Conservation (phyloP, 257 asterid genomes). For the Cynanchum wilfordii region DNA sequence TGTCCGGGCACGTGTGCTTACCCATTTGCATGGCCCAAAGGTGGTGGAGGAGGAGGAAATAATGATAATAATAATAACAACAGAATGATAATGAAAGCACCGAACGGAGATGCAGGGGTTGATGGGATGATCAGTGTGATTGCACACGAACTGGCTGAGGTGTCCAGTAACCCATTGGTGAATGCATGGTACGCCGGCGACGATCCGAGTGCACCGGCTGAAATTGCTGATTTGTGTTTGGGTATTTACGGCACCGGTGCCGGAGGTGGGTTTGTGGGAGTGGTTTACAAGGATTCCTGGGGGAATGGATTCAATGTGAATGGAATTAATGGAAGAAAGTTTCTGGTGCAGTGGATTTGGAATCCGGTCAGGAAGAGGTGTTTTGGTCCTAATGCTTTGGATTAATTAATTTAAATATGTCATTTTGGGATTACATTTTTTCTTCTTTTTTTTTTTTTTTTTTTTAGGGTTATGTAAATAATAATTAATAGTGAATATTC, state of each 20-base stretch:
- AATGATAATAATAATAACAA: neutral
- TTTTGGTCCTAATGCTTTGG: constrained; percentile 70
- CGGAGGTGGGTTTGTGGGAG: constrained; percentile 66
- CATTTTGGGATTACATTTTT: too few relatives aligned
- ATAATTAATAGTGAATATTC: neutral
- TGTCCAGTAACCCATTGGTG: constrained; percentile 58
- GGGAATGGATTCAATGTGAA: constrained; percentile 59
- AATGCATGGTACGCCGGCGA: constrained; percentile 82
- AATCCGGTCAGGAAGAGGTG: constrained; percentile 49
- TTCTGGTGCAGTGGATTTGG: constrained; percentile 89
- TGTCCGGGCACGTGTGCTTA: constrained; percentile 74
- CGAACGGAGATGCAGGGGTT: constrained; percentile 55
- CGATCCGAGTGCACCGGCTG: constrained; percentile 63
- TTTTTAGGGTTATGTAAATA: neutral
- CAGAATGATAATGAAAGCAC: constrained; percentile 36
- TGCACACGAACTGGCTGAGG: constrained; percentile 76
- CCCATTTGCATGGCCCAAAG: constrained; percentile 60
- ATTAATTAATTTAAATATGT: constrained; percentile 17
- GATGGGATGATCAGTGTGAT: constrained; percentile 91
- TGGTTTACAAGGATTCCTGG: constrained; percentile 42
- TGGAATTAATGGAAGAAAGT: constrained; percentile 65
- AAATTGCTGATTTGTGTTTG: constrained; percentile 66
- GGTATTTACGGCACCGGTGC: constrained; percentile 75
- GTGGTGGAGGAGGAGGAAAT: constrained; percentile 24
- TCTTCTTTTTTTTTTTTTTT: neutral